Base-by-base conservation (phyloP, 352 stramenopile species). In the Thraustochytrium sp. region DNA sequence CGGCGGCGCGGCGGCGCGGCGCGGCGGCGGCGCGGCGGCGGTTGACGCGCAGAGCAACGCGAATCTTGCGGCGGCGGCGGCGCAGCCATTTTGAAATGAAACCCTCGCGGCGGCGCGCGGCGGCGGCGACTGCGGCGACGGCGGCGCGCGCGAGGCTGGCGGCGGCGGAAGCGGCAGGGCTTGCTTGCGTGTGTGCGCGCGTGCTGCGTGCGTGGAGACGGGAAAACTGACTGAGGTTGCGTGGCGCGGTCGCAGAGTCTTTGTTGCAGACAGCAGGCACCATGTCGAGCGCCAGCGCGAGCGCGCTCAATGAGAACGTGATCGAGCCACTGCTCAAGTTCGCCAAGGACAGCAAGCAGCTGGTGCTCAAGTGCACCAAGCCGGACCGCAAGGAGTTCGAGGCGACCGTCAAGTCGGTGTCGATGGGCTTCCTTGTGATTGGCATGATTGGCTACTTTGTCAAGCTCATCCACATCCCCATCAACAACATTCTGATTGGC, bases 361-460 rank as follows among this genome's bases (percentile, higher is more conserved):
- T 99, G 55, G 92, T 99, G 49, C 98, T 98, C 89, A 99, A 98
- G 89, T 99, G 96, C 34, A 80, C 68, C 51, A 80, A 80, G 68
- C 68, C 68, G 8, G 68, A 80, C 49, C 31, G 40, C 31, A 80
- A 80, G 49, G 75, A 84, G 54, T 84, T 84, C 36, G 29, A 61
- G 61, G 42, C 55, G n/a, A 54, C 49, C 9, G 75, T 61, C n/a
- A 42, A 36, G 40, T 49, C 75, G 18, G 49, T 54, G 9, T 48
- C 55, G 5, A 89, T 99, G 87, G 95, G 97, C 76, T 99, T 99
- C 89, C 88, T 99, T 75, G 96, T 99, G 87, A 99, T 99, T 95
- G 95, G 97, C 86, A 98, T 99, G 89, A 98, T 99, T 88, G 96
- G 97, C 82, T 99, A 99, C 92, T 99, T 99, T 89, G 96, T 99